Evolutionary conservation across 2,329 filamentous ascomycete species (phyloP), one percentile per base, ranked within the genome.

Genomic region (Xylaria digitata): DNA sequence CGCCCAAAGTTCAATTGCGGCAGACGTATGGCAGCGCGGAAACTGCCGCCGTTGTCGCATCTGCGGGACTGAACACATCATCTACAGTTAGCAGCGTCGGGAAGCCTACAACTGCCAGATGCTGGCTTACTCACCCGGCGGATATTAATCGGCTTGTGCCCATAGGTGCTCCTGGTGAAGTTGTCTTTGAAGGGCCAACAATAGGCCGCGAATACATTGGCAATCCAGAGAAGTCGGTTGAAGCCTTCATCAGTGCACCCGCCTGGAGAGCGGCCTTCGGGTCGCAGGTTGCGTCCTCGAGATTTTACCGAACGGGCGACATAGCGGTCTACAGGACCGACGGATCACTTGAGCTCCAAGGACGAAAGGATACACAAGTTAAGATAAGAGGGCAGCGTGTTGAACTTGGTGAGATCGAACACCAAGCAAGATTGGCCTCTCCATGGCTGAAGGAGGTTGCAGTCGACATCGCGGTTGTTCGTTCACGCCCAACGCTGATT

Each of bases 301-400:
- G 77, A 2, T 61, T 82, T 7, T 82, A 81, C 66, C 76, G 76
- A 48, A 81, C 81, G 3, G 81, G 81, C 32, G 81, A 83, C 65
- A 74, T 82, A 8, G 81, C 72, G 19, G 71, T 69, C 53, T 80
- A 80, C 30, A 67, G 75, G 55, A 70, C 67, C 1, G 75, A 82
- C 61, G 77, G 78, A 4, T 60, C 69, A 11, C 72, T 83, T 6
- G 63, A 76, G 1, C 81, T 79, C 53, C 68, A 83, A 57, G 84
- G 84, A 59, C 78, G 85, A 43, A 84, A 83, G 68, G 85, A 87
- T 70, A 80, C 79, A 0, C 85, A 87, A 73, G 80, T 86, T 40
- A 87, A 87, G 72, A 73, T 87, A 17, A 78, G 81, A 37, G 87
- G 87, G 46, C 86, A 81, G 63, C 73, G 84, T 65, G 77, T 85